Percentiles rank a stretch among this genome's conserved stretches.
Conservation (phyloP, 768 basidiomycete species). For the Pholiota molesta region DNA sequence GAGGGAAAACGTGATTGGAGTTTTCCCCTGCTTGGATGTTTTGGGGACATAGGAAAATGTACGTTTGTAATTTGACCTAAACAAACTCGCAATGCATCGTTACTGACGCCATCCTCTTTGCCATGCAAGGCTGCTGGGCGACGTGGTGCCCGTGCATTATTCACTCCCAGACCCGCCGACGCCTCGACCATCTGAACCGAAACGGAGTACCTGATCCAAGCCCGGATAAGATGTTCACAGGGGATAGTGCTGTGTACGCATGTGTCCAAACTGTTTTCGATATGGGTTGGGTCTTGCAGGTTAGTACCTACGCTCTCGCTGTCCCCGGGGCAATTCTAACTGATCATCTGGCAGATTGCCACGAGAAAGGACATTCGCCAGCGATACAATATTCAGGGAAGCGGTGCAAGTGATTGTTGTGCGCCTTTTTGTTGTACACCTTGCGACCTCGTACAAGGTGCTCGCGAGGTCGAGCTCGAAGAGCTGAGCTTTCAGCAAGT, state of each 20-base stretch:
- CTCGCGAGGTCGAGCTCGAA: constrained; percentile 24
- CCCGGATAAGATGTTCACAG: background rate
- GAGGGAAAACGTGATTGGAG: constrained; percentile 35
- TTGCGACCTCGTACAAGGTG: constrained; percentile 24
- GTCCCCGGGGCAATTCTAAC: background rate
- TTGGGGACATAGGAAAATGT: constrained; percentile 13
- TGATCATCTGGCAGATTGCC: constrained; percentile 10
- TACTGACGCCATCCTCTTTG: background rate
- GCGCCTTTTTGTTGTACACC: constrained; percentile 23
- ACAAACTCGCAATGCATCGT: too few relatives aligned
- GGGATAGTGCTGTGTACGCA: background rate
- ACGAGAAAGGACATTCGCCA: constrained; percentile 20
- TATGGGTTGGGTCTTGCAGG: background rate
- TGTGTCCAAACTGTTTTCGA: background rate
- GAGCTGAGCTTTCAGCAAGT: constrained; percentile 17
- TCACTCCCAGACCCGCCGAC: constrained; percentile 19
- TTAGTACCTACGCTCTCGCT: background rate
- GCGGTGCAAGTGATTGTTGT: constrained; percentile 18
- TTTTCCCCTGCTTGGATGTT: constrained; percentile 30
- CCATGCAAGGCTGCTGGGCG: constrained; percentile 24
- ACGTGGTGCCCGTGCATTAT: constrained; percentile 26
- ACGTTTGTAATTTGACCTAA: background rate
- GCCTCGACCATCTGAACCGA: constrained; percentile 21
- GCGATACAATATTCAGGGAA: constrained; percentile 24
- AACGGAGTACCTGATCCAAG: constrained; percentile 21